Evolutionary conservation across 495 filamentous ascomycete genomes (phyloP), one percentile per base, ranked within the genome.

Genomic region (Trichoderma virens): DNA sequence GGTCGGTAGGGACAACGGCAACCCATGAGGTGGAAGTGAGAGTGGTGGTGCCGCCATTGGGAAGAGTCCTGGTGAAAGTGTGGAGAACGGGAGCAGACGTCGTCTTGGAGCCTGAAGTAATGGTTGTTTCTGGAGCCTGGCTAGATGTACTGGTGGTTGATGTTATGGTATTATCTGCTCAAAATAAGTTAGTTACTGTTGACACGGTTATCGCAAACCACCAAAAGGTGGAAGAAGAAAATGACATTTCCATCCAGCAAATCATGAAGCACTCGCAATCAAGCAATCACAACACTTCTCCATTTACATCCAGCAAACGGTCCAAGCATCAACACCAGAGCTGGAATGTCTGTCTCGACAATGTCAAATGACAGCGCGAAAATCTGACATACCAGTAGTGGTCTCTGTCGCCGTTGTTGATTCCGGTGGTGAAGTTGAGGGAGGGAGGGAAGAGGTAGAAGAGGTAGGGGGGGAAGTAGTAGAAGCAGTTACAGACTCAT

Each of bases 41-140:
- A 56, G 69, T 64, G 16, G 74, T 66, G 64, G 73, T 70, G 7
- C 62, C 72, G 14, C 79, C 79, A 64, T 74, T 71, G 8, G 74
- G 68, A 11, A 72, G 67, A 0, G 76, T 80, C 11, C 70, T 74
- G 11, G 74, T 78, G 47, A 72, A 70, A 0, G 77, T 74, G 35
- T 54, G 38, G 13, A 66, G 43, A 2, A 71, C 61, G 27, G 65
- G 43, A 45, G 60, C 70, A 30, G 68, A 70, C 35, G 66, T 67
- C 45, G 38, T 64, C 39, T 62, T n/a, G n/a, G 67, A 47, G 14
- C 39, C 65, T 27, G 61, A 34, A 5, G 67, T 61, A 1, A 65
- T 64, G 23, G 64, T 64, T 28, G 60, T 54, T n/a, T 30, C 45
- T n/a, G 39, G 65, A 67, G 27, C 54, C 60, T 66, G 5, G 63